These are phyloP conservation scores for Lagerstroemia speciosa DNA, from an alignment of 345 rosid genomes.

Conservation along the genomic window DNA sequence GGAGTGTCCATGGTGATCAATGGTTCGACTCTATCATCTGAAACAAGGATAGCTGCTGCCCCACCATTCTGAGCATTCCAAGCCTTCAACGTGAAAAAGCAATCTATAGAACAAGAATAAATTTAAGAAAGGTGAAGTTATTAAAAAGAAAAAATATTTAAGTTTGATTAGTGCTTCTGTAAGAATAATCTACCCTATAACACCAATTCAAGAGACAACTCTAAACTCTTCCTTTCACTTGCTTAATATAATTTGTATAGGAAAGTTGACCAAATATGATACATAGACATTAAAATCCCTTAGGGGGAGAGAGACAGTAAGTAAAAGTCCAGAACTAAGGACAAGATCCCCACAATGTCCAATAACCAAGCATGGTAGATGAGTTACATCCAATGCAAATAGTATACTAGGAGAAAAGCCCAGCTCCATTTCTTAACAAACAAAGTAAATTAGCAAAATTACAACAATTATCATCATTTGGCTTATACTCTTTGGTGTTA, in stretches of 20 bases:
- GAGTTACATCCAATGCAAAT: background rate
- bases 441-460: no score
- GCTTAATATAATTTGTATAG: background rate
- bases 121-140: background rate
- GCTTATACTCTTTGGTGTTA: background rate
- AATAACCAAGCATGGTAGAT: background rate
- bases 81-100: constrained; percentile 52
- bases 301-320: background rate
- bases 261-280: background rate
- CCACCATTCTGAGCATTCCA: constrained; percentile 59
- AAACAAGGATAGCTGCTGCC: constrained; percentile 54
- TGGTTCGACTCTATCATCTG: constrained; percentile 39
- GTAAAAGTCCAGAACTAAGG: background rate
- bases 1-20: constrained; percentile 57
- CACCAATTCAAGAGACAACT: background rate
- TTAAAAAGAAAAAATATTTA: background rate
- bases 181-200: background rate
- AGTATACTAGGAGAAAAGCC: background rate
- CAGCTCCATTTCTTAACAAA: background rate
- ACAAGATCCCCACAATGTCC: background rate
- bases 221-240: background rate
- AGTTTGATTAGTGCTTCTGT: background rate
- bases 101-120: constrained; percentile 18
- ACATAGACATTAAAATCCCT: no score
- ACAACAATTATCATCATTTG: background rate